Evolutionary conservation across 2,329 filamentous ascomycete genomes (phyloP).

Genomic region (Colletotrichum euphorbiae): DNA sequence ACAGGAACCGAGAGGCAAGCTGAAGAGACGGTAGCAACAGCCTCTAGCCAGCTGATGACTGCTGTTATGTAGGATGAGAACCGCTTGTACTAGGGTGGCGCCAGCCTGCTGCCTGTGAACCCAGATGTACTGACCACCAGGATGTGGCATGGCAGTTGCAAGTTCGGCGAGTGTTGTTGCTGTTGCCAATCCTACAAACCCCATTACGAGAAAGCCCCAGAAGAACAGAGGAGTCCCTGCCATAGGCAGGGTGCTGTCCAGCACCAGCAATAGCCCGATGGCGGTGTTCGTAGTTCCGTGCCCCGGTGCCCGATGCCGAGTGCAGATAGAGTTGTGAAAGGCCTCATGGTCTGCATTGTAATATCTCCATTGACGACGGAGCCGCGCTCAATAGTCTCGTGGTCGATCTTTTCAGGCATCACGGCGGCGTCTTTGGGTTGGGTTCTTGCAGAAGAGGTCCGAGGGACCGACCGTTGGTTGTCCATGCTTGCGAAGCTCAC

Average conservation of each 20-base stretch:
- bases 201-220: conserved; percentile 45
- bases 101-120: conserved; percentile 42
- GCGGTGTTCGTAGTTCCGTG: conserved; percentile 45
- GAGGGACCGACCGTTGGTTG: neutral
- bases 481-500: neutral
- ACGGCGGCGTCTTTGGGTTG: neutral
- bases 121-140: conserved; percentile 47
- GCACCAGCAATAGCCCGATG: conserved; percentile 42
- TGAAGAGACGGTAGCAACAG: conserved; percentile 44
- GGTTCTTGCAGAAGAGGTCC: neutral
- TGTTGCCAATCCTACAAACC: conserved; percentile 43
- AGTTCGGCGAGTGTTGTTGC: conserved; percentile 46
- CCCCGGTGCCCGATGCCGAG: conserved; percentile 45
- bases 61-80: conserved; percentile 43
- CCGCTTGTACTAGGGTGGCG: conserved; percentile 34
- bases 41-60: conserved; percentile 45
- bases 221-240: conserved; percentile 44
- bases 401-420: conserved; percentile 4
- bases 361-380: conserved; percentile 39
- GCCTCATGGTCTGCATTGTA: conserved; percentile 48
- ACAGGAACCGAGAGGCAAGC: conserved; percentile 43
- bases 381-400: neutral
- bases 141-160: conserved; percentile 46
- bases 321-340: conserved; percentile 44
- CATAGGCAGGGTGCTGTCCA: conserved; percentile 42